Evolutionary conservation across 2,329 filamentous ascomycete species (phyloP).

Genomic region (Orbilia javanica): DNA sequence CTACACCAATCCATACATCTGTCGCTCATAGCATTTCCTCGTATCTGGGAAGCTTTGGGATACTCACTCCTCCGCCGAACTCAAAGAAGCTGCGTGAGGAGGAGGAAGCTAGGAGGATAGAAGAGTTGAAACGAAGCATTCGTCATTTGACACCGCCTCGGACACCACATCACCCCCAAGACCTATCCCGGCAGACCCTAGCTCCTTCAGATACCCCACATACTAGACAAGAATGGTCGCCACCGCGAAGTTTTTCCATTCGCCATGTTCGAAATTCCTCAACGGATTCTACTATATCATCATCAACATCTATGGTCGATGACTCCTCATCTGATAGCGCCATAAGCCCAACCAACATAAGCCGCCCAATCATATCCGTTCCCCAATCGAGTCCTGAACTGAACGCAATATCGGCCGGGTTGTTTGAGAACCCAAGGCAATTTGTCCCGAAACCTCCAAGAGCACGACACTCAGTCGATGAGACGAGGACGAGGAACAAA

Average conservation of each 20-base stretch:
- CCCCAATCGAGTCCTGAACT: conserved; percentile 11
- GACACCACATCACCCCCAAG: conserved; percentile 26
- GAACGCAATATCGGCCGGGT: neutral
- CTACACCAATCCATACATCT: conserved; percentile 44
- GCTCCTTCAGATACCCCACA: conserved; percentile 1
- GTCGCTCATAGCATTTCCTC: conserved; percentile 44
- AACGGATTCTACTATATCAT: conserved; percentile 21
- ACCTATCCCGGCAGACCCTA: neutral
- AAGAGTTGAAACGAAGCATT: conserved; percentile 47
- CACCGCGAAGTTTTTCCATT: conserved; percentile 14
- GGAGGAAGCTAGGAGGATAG: conserved; percentile 25
- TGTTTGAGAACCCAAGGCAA: conserved; percentile 55
- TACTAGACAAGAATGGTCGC: conserved; percentile 11
- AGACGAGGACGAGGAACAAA: neutral
- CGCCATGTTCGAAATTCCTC: conserved; percentile 2
- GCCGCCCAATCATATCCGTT: conserved; percentile 3
- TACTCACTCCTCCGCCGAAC: conserved; percentile 46
- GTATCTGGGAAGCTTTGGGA: conserved; percentile 35
- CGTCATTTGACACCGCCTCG: conserved; percentile 49
- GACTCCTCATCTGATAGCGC: conserved; percentile 15
- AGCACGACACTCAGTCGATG: conserved; percentile 24
- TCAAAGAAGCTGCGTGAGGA: conserved; percentile 44
- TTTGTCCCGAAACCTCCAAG: conserved; percentile 2
- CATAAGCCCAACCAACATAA: conserved; percentile 12
- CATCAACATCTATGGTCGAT: neutral